Base-by-base conservation (phyloP, 2,329 filamentous ascomycete genomes). In the Sporothrix sp. region DNA sequence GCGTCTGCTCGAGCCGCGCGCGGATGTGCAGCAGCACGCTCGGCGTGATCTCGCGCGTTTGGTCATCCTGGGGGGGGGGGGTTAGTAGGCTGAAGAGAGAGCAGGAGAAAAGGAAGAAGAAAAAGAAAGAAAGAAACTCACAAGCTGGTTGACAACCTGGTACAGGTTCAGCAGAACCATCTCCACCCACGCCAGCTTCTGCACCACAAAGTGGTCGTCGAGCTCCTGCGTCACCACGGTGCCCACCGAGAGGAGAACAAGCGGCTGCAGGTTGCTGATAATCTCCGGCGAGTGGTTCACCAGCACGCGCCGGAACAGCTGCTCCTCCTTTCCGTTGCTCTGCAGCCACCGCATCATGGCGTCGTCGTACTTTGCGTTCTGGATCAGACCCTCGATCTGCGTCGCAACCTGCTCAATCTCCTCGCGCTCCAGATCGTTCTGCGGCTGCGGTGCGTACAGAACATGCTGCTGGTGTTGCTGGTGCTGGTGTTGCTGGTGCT, bases 331-430 rank as follows among this genome's bases (percentile, higher is more conserved):
- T 30, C 76, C 73, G 14, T 73, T 75, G 57, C 75, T 57, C 64
- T 85, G 81, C 51, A 85, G 75, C 81, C 81, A 85, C 54, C 76
- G 75, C 51, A 84, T 73, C 62, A 82, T 73, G 37, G 78, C 82
- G 48, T 78, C 74, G 59, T 85, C 81, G 51, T 76, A 74, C 32
- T 77, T 74, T 20, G 77, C 78, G 27, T 76, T 72, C 32, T 74
- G 71, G 66, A 93, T 80, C 38, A 81, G 68, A 44, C 71, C 66
- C 45, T 81, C 79, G 52, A 91, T 81, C 21, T 72, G 68, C 16
- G 77, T 72, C 20, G 84, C 72, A 47, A 73, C 66, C 45, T 72
- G 68, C 36, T 74, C 68, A 47, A 80, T 67, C 59, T 87, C 82
- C 7, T 69, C 56, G 44, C 79, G 73, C 57, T 76, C 74, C 18